phyloP scores from a whole-genome alignment of 805 yeast genomes.

The Spathaspora passalidarum region DNA sequence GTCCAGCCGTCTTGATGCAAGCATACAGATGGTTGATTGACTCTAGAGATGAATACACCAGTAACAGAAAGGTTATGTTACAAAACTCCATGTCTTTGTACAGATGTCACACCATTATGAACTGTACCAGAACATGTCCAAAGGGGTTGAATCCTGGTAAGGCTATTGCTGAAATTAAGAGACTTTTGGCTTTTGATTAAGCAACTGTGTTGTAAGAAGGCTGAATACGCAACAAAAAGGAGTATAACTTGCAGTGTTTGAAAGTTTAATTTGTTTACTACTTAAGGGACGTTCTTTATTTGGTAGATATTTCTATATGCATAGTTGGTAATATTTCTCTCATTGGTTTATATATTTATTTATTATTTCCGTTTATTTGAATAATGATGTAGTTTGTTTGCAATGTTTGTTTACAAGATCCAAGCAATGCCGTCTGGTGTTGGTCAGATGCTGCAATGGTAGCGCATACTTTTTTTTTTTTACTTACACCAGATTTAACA shows the following conservation, averaged over 20 bases:
- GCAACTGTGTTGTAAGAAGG: conserved; percentile 1
- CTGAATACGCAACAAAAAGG: background rate
- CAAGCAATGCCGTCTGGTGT: no score
- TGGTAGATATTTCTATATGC: background rate
- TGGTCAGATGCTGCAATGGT: background rate
- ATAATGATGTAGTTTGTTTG: background rate
- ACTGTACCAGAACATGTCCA: conserved; percentile 97
- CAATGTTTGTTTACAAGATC: background rate
- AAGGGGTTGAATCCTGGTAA: conserved; percentile 97
- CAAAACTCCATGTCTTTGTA: conserved; percentile 96
- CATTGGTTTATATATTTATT: background rate
- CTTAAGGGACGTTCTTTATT: background rate
- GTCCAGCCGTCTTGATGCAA: conserved; percentile 99
- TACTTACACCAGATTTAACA: background rate
- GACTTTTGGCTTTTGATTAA: conserved; percentile 78
- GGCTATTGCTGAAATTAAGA: conserved; percentile 97
- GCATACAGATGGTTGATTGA: conserved; percentile 99
- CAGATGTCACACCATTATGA: conserved; percentile 99
- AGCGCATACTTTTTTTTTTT: no score
- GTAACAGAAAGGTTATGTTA: conserved; percentile 78
- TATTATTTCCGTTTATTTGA: background rate
- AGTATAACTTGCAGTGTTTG: background rate
- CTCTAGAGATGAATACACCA: conserved; percentile 90
- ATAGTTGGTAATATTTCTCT: background rate
- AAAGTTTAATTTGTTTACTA: background rate